Conservation (phyloP, 208 protist genomes). For the Trichomonas vaginalis region DNA sequence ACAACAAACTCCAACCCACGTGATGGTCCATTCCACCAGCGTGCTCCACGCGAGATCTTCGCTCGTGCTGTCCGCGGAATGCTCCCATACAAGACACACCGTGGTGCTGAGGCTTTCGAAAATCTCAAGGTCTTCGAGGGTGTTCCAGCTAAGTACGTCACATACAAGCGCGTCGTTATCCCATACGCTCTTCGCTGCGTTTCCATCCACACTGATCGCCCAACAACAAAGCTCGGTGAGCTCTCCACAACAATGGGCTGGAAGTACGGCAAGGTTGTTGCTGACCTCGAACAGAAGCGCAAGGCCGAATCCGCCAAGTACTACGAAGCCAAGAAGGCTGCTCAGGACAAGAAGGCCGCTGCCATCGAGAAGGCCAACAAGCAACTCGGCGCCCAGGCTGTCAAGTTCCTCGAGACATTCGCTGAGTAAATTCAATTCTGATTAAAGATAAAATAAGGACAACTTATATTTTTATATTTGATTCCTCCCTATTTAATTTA, state of each 20-base stretch:
- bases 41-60: slow-evolving; percentile 82
- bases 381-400: neutral
- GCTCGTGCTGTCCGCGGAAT: slow-evolving; percentile 80
- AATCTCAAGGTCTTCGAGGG: slow-evolving; percentile 66
- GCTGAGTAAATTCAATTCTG: neutral
- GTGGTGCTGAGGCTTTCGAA: slow-evolving; percentile 53
- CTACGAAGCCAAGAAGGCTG: neutral
- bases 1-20: slow-evolving; percentile 83
- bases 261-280: slow-evolving; percentile 61
- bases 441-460: too few relatives aligned
- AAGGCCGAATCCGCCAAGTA: slow-evolving; percentile 33
- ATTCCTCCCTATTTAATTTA: too few relatives aligned
- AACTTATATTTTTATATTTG: too few relatives aligned
- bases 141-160: slow-evolving; percentile 60
- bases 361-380: neutral
- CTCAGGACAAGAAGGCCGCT: neutral
- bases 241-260: slow-evolving; percentile 60
- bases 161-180: slow-evolving; percentile 57
- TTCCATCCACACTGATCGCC: slow-evolving; percentile 47
- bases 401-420: neutral
- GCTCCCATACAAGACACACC: slow-evolving; percentile 78
- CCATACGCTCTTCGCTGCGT: slow-evolving; percentile 59
- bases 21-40: slow-evolving; percentile 86
- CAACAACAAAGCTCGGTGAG: slow-evolving; percentile 52
- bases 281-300: slow-evolving; percentile 58